Conservation (phyloP, 345 rosid species). For the Eucalyptus curtisii region DNA sequence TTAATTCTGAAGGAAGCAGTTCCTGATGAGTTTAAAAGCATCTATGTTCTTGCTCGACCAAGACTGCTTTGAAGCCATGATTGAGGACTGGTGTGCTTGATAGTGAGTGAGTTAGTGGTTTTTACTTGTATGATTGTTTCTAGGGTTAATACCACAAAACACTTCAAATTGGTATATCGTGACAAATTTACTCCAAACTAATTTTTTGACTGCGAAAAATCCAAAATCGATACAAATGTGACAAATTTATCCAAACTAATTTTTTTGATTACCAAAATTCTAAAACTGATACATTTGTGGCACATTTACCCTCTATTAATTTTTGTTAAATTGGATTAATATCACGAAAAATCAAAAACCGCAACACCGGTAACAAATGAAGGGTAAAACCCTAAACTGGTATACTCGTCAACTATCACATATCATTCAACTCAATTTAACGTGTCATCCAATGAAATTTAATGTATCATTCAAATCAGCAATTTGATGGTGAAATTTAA, state of each 20-base stretch:
- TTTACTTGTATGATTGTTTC: not conserved
- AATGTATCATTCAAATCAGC: too few relatives aligned
- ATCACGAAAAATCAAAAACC: too few relatives aligned
- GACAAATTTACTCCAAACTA: rapidly evolving
- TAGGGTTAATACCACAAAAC: too few relatives aligned
- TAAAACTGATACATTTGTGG: rapidly evolving
- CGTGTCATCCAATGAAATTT: too few relatives aligned
- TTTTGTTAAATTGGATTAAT: too few relatives aligned
- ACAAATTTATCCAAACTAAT: rapidly evolving
- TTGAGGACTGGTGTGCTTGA: not conserved
- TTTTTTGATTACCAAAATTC: rapidly evolving
- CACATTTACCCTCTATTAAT: rapidly evolving
- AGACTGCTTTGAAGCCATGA: not conserved
- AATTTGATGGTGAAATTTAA: too few relatives aligned
- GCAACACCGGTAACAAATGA: too few relatives aligned
- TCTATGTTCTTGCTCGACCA: not conserved
- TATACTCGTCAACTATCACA: rapidly evolving
- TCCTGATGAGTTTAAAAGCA: not conserved
- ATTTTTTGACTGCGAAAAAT: rapidly evolving
- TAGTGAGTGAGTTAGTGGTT: rapidly evolving
- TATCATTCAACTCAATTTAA: rapidly evolving
- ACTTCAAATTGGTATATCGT: rapidly evolving
- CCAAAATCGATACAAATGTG: rapidly evolving
- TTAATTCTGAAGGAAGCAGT: not conserved
- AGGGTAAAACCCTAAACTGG: rapidly evolving